Evolutionary conservation across 805 yeast genomes (phyloP).

Genomic region (Blastobotrys mokoenaii): DNA sequence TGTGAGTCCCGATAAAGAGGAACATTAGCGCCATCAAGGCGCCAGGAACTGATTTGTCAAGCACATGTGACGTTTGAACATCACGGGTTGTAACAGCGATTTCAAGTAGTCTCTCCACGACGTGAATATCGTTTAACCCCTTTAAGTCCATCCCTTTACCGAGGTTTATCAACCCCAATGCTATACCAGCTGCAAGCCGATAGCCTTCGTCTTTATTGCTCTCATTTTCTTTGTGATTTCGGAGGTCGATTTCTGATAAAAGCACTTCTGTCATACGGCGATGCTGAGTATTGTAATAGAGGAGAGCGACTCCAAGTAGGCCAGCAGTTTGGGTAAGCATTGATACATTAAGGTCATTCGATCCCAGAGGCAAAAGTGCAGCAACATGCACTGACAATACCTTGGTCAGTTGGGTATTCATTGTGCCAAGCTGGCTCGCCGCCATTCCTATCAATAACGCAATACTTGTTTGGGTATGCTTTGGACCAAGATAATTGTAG

Average conservation of each 20-base stretch:
- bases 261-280: slow-evolving; percentile 79
- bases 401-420: slow-evolving; percentile 81
- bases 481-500: slow-evolving; percentile 85
- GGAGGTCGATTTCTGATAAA: slow-evolving; percentile 47
- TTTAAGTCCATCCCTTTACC: slow-evolving; percentile 62
- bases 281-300: slow-evolving; percentile 71
- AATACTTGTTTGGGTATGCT: slow-evolving; percentile 73
- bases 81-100: slow-evolving; percentile 49
- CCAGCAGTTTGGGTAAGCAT: slow-evolving; percentile 87
- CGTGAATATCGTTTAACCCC: slow-evolving; percentile 53
- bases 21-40: slow-evolving; percentile 69
- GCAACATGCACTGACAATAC: slow-evolving; percentile 89
- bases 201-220: slow-evolving; percentile 50
- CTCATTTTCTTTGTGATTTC: neutral
- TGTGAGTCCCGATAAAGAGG: slow-evolving; percentile 61
- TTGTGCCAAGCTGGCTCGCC: slow-evolving; percentile 73
- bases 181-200: slow-evolving; percentile 78
- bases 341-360: slow-evolving; percentile 80
- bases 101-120: slow-evolving; percentile 51
- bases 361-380: slow-evolving; percentile 84
- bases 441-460: slow-evolving; percentile 89
- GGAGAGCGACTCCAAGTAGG: slow-evolving; percentile 76
- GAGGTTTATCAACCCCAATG: slow-evolving; percentile 75
- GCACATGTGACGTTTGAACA: slow-evolving; percentile 47
- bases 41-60: slow-evolving; percentile 60